Base-by-base conservation (phyloP, 768 basidiomycete species). In the Stropharia rugosoannulata region DNA sequence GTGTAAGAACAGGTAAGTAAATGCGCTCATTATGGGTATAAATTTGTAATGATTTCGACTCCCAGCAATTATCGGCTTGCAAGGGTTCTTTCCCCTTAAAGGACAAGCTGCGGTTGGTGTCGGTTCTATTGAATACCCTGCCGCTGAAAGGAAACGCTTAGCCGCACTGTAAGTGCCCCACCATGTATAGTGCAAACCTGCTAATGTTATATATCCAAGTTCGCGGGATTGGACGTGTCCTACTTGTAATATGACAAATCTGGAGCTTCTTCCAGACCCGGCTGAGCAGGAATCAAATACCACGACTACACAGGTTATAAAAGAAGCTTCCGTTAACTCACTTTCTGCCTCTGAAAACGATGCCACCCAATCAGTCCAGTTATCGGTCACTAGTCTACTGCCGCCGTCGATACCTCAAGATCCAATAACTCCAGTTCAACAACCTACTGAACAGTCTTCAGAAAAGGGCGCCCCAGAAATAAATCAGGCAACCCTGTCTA, bases 81-180 rank as follows among this genome's bases (percentile, higher is more conserved):
- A 93, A 69, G 91, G 92, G 0, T 93, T 94, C 71, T 93, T 94
- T 65, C 90, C 92, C 37, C 74, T 93, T 50, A 93, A 87, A 64
- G 93, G 93, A n/a, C 86, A 91, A 57, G 85, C 88, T 43, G 90
- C 93, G 13, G 83, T 86, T 29, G 92, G 93, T 29, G 86, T 95
- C 32, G 93, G 93, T n/a, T 90, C 91, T 13, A 79, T 95, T 48
- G 93, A 95, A 60, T 86, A 86, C 65, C 90, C 90, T 19, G 66
- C 78, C 16, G 70, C 75, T 13, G 93, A 95, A 68, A 81, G 93
- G 54, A 91, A 84, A 70, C 82, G 93, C 52, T 76, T 95, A 25
- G 93, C 93, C 16, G 73, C 73, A 51, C 63, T 90, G 93, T 92
- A 68, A 67, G 90, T 76, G 1, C 56, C 13, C 57, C 40, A 11